Conservation (phyloP, 306 rosid species). For the Lathyrus sativus region DNA sequence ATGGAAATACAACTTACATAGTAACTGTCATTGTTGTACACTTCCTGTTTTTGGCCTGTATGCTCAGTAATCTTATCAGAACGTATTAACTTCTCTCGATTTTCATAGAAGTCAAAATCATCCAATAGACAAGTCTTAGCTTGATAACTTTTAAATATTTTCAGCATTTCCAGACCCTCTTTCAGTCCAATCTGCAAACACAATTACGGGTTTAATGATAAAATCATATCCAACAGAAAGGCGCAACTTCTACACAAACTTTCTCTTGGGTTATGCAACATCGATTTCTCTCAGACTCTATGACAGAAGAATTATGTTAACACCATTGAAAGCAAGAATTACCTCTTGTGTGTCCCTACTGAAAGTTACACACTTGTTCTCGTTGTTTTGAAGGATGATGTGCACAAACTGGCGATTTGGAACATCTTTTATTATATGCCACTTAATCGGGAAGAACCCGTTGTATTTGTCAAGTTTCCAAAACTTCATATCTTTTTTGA, state of each 20-base stretch:
- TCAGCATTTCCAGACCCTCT: constrained; percentile 77
- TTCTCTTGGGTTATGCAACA: constrained; percentile 14
- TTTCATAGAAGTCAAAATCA: constrained; percentile 73
- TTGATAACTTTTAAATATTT: constrained; percentile 62
- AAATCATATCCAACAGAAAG: constrained; percentile 1
- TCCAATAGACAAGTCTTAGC: constrained; percentile 63
- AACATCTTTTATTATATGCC: constrained; percentile 82
- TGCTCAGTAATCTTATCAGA: constrained; percentile 37
- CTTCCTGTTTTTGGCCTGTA: constrained; percentile 47
- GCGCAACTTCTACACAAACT: background rate
- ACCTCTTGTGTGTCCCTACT: constrained; percentile 96
- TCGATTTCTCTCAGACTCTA: background rate
- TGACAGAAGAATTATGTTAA: constrained; percentile 1
- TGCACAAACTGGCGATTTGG: constrained; percentile 66
- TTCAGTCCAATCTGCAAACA: constrained; percentile 65
- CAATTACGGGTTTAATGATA: background rate
- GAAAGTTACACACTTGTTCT: constrained; percentile 68
- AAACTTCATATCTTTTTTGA: constrained; percentile 71
- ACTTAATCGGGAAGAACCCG: constrained; percentile 82
- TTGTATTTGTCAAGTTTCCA: constrained; percentile 79
- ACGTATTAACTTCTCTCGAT: constrained; percentile 52
- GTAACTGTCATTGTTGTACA: constrained; percentile 27
- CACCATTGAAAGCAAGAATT: constrained; percentile 32
- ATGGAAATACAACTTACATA: constrained; percentile 41
- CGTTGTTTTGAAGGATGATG: constrained; percentile 68